Percentiles rank a stretch among this genome's conserved stretches.
These are phyloP conservation scores for Salvia rosmarinus DNA, from an alignment of 257 asterid genomes.

Conservation along the genomic window DNA sequence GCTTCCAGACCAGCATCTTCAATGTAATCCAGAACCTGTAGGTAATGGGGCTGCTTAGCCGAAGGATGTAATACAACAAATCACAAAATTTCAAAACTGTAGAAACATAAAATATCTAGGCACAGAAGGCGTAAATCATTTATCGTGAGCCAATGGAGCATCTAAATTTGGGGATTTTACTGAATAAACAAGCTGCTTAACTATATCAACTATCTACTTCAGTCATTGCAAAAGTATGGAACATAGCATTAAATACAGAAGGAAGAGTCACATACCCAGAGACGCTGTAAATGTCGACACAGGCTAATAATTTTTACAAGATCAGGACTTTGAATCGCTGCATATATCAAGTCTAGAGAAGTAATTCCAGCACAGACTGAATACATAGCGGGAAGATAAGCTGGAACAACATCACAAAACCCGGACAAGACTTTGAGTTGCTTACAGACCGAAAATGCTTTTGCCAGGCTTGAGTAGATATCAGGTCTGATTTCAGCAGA, in stretches of 20 bases:
- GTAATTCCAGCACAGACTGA: conserved; percentile 55
- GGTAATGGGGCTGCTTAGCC: not conserved
- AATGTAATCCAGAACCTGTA: conserved; percentile 79
- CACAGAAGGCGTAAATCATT: conserved; percentile 19
- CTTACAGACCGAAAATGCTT: conserved; percentile 55
- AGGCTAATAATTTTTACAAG: conserved; percentile 66
- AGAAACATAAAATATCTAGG: not conserved
- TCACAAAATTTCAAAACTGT: not conserved
- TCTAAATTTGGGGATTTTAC: not conserved
- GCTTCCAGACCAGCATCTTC: conserved; percentile 82
- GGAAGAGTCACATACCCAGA: conserved; percentile 59
- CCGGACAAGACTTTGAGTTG: conserved; percentile 54
- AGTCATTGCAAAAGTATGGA: not conserved
- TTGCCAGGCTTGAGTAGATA: conserved; percentile 51
- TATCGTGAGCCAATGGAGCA: not conserved
- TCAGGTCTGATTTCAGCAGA: conserved; percentile 59
- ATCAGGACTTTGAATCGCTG: conserved; percentile 59
- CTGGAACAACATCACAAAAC: conserved; percentile 59
- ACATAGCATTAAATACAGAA: not conserved
- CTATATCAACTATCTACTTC: not conserved
- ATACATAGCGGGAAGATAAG: conserved; percentile 66
- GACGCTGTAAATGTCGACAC: conserved; percentile 66
- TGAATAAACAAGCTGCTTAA: not conserved
- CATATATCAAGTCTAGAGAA: conserved; percentile 57
- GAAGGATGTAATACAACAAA: not conserved